Evolutionary conservation across 1,139 yeast genomes (phyloP).

Genomic region (Schwanniomyces etchellsii): DNA sequence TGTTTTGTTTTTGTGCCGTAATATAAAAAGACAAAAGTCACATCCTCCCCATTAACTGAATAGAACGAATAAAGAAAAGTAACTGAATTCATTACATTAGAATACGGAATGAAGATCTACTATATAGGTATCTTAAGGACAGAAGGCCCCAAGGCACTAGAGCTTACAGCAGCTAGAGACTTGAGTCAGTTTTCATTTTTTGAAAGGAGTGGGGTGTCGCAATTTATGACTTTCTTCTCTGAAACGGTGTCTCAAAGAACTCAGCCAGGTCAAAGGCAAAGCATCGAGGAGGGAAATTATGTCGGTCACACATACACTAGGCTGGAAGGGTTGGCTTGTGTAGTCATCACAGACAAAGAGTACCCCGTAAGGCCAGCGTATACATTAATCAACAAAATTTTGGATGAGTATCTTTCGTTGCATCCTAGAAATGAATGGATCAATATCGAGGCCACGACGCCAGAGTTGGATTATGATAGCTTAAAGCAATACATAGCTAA

Average conservation of each 20-base stretch:
- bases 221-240: constrained; percentile 92
- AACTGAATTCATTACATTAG: neutral
- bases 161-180: constrained; percentile 77
- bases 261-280: constrained; percentile 82
- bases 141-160: constrained; percentile 55
- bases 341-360: constrained; percentile 86
- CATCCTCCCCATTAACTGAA: too few species aligned
- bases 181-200: constrained; percentile 83
- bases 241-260: constrained; percentile 91
- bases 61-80: neutral
- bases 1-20: neutral
- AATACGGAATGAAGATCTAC: constrained; percentile 67
- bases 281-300: constrained; percentile 88
- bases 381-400: constrained; percentile 80
- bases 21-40: neutral
- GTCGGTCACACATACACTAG: constrained; percentile 90
- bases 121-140: constrained; percentile 83
- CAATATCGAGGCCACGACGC: constrained; percentile 43
- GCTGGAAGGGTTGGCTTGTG: constrained; percentile 90
- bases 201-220: constrained; percentile 70
- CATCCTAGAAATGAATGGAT: constrained; percentile 77
- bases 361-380: constrained; percentile 98
- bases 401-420: constrained; percentile 83
- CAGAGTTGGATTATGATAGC: constrained; percentile 49
- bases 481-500: constrained; percentile 68